Percentiles rank a stretch among this genome's conserved stretches.
Evolutionary conservation across 1,139 yeast species (phyloP).

Genomic region (Sugiyamaella xylanicola): DNA sequence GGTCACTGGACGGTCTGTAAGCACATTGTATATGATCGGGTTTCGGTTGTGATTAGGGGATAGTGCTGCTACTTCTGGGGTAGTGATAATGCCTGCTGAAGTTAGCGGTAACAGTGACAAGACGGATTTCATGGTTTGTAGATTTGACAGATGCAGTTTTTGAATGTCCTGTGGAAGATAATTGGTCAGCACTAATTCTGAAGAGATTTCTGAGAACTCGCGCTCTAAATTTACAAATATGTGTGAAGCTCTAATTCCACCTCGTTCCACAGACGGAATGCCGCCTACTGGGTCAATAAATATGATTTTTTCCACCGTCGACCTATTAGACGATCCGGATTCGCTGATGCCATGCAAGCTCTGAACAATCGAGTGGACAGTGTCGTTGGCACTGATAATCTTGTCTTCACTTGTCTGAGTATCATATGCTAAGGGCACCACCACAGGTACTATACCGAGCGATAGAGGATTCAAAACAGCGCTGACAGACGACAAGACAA

Average conservation of each 20-base stretch:
- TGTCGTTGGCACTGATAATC: conserved; percentile 44
- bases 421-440: conserved; percentile 61
- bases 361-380: conserved; percentile 41
- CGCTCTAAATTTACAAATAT: conserved; percentile 84
- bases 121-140: conserved; percentile 54
- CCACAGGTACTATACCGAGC: conserved; percentile 56
- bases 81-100: conserved; percentile 56
- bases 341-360: background rate
- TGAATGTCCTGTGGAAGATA: conserved; percentile 50
- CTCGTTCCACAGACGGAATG: conserved; percentile 79
- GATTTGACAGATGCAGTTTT: conserved; percentile 57
- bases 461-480: conserved; percentile 44
- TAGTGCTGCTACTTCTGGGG: conserved; percentile 50
- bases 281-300: conserved; percentile 85
- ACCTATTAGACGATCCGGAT: background rate
- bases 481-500: conserved; percentile 41
- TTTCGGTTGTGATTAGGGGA: conserved; percentile 48
- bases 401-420: conserved; percentile 45
- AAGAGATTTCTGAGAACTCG: conserved; percentile 66
- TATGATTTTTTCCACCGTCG: conserved; percentile 73
- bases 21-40: conserved; percentile 83
- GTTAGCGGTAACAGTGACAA: conserved; percentile 50
- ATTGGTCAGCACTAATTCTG: conserved; percentile 59
- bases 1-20: conserved; percentile 90
- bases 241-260: conserved; percentile 68